Conservation (phyloP, 1,284 basidiomycete genomes). For the Papiliotrema flavescens region DNA sequence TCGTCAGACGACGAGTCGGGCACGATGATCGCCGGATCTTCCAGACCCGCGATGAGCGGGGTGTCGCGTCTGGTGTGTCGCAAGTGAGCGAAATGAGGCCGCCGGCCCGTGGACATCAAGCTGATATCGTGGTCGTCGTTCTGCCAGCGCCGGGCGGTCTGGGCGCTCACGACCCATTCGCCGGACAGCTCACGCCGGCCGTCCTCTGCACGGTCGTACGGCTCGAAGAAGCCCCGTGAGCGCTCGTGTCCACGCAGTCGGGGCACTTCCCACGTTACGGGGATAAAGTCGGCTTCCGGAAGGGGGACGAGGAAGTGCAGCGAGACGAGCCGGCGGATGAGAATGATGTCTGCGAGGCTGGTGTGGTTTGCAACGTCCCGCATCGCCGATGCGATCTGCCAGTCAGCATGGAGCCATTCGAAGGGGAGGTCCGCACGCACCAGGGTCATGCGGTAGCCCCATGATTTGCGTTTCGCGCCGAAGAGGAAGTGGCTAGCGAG, state of each 20-base stretch:
- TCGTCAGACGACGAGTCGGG: not conserved
- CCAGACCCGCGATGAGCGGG: not conserved
- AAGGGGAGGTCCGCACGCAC: conserved; percentile 11
- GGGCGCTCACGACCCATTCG: conserved; percentile 94
- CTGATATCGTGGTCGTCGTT: conserved; percentile 62
- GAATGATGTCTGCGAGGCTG: conserved; percentile 79
- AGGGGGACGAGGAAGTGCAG: conserved; percentile 79
- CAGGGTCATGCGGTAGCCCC: conserved; percentile 50
- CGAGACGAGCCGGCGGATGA: conserved; percentile 74
- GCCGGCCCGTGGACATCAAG: too few relatives aligned
- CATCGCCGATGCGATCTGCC: conserved; percentile 57
- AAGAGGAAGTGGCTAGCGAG: conserved; percentile 38
- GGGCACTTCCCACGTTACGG: conserved; percentile 84
- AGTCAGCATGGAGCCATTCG: not conserved
- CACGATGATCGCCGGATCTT: not conserved
- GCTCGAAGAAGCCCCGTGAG: conserved; percentile 47
- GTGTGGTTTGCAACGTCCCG: conserved; percentile 80
- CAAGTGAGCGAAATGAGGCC: not conserved
- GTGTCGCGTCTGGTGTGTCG: too few relatives aligned
- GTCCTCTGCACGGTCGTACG: conserved; percentile 70
- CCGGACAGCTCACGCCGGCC: conserved; percentile 80
- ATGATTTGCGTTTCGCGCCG: conserved; percentile 45
- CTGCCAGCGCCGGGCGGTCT: conserved; percentile 84
- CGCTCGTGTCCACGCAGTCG: conserved; percentile 64
- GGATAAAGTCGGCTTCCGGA: conserved; percentile 91